Evolutionary conservation across 164 flowering plant genomes (phyloP).

Genomic region (Macadamia tetraphylla): DNA sequence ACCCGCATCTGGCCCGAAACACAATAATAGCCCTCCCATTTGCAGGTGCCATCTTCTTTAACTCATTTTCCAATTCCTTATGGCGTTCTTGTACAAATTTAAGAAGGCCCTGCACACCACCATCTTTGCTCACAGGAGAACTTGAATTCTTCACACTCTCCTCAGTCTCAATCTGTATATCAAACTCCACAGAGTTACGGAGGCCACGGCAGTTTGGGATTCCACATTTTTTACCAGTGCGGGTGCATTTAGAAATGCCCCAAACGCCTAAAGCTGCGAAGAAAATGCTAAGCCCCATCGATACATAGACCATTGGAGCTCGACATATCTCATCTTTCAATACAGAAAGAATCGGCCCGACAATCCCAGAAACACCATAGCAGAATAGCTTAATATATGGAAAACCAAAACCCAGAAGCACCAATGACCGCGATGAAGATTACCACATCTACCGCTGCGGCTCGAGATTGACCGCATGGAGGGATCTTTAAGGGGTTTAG

Average conservation of each 20-base stretch:
- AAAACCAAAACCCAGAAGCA: conserved; percentile 65
- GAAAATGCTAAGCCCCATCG: conserved; percentile 45
- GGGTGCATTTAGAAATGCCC: conserved; percentile 34
- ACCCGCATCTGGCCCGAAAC: conserved; percentile 83
- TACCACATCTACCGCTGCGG: conserved; percentile 58
- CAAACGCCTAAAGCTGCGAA: conserved; percentile 42
- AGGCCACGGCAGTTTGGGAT: conserved; percentile 72
- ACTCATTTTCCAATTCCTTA: conserved; percentile 71
- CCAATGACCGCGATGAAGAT: conserved; percentile 61
- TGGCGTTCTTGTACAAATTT: conserved; percentile 66
- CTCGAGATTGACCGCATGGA: conserved; percentile 45
- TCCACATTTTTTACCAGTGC: conserved; percentile 48
- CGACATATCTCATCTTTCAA: conserved; percentile 40
- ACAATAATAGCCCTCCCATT: conserved; percentile 87
- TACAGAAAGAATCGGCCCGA: conserved; percentile 17
- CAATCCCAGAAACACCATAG: conserved; percentile 19
- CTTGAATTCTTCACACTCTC: conserved; percentile 57
- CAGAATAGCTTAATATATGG: conserved; percentile 44
- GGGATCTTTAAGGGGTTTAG: conserved; percentile 31
- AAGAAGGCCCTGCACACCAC: conserved; percentile 43
- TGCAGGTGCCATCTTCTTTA: conserved; percentile 86
- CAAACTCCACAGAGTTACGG: conserved; percentile 71
- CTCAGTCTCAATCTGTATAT: conserved; percentile 84
- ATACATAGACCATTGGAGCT: conserved; percentile 59
- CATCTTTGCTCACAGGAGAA: conserved; percentile 23